A percentile compares a stretch with the other conserved stretches of the same genome.
phyloP scores from a whole-genome alignment of 208 protist genomes.

The Herpetomonas samuelpessoai region DNA sequence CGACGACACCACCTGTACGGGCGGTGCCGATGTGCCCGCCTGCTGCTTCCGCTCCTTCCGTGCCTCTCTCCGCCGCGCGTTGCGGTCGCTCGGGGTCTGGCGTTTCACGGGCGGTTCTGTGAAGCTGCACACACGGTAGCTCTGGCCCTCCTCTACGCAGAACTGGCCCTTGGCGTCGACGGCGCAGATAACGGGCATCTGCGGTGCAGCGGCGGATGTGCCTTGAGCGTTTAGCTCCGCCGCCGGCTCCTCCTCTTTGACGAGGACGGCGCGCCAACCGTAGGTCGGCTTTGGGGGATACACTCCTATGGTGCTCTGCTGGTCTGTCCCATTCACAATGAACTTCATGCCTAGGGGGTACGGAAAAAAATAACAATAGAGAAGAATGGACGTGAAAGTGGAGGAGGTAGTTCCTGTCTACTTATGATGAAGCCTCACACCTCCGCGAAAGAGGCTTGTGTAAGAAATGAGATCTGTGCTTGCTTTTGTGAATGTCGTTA shows the following conservation, averaged over 20 bases:
- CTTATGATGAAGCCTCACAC: background rate
- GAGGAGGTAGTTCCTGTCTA: background rate
- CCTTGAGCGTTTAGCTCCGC: background rate
- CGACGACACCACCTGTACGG: background rate
- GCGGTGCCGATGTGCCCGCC: background rate
- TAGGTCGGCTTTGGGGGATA: conserved; percentile 38
- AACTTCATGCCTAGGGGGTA: conserved; percentile 21
- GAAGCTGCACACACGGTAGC: conserved; percentile 31
- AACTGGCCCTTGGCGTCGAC: conserved; percentile 51
- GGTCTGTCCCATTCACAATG: conserved; percentile 36
- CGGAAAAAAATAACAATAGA: conserved; percentile 1
- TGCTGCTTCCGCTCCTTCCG: background rate
- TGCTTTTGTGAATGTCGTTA: too few relatives aligned
- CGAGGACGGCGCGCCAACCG: conserved; percentile 36
- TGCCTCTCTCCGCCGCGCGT: background rate
- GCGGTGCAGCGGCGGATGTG: background rate
- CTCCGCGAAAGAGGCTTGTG: too few relatives aligned
- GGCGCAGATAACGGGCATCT: conserved; percentile 29
- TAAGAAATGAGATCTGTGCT: too few relatives aligned
- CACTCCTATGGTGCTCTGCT: conserved; percentile 20
- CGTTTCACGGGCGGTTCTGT: background rate
- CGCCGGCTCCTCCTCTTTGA: background rate
- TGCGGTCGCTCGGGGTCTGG: background rate
- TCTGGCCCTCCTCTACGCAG: conserved; percentile 26
- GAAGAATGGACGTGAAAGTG: background rate